Percentiles rank a stretch among this genome's conserved stretches.
Conservation (phyloP, 2,329 filamentous ascomycete species). For the Nannizzia gypsea region DNA sequence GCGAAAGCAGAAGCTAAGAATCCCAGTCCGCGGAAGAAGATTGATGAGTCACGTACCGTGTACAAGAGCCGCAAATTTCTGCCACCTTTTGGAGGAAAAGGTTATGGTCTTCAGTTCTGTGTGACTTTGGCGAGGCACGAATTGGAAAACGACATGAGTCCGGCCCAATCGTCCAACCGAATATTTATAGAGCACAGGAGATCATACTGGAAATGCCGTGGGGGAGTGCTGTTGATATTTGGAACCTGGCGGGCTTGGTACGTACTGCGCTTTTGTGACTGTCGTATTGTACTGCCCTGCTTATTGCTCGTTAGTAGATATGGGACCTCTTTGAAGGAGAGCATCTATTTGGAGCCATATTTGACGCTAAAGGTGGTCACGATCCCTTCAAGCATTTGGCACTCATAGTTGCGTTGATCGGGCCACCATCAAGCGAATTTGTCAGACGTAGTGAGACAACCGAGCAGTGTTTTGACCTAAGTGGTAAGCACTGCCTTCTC, state of each 20-base stretch:
- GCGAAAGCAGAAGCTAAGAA: slow-evolving; percentile 20
- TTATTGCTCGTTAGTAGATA: slow-evolving; percentile 11
- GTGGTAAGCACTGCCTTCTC: not conserved
- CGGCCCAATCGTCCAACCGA: slow-evolving; percentile 17
- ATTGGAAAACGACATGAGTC: slow-evolving; percentile 15
- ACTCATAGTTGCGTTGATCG: not conserved
- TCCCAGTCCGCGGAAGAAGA: slow-evolving; percentile 21
- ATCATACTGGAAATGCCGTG: slow-evolving; percentile 21
- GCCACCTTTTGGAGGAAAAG: not conserved
- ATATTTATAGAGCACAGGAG: slow-evolving; percentile 22
- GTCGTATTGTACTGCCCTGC: slow-evolving; percentile 11
- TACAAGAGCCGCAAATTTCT: slow-evolving; percentile 19
- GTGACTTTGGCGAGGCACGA: slow-evolving; percentile 22
- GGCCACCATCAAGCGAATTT: slow-evolving; percentile 6
- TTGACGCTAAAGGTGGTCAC: not conserved
- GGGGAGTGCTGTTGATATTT: slow-evolving; percentile 22
- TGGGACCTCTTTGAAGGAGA: slow-evolving; percentile 16
- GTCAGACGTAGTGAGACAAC: not conserved
- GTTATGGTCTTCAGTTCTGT: slow-evolving; percentile 17
- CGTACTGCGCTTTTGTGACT: not conserved
- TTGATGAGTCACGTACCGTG: slow-evolving; percentile 16
- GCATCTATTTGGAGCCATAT: slow-evolving; percentile 10
- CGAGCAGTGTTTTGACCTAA: slow-evolving; percentile 9
- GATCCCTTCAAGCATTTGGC: slow-evolving; percentile 4
- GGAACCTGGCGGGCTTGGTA: slow-evolving; percentile 18